A percentile compares a stretch with the other conserved stretches of the same genome.
These are phyloP conservation scores for Lignosus rhinocerotis DNA, from an alignment of 1,284 basidiomycete genomes.

Conservation along the genomic window DNA sequence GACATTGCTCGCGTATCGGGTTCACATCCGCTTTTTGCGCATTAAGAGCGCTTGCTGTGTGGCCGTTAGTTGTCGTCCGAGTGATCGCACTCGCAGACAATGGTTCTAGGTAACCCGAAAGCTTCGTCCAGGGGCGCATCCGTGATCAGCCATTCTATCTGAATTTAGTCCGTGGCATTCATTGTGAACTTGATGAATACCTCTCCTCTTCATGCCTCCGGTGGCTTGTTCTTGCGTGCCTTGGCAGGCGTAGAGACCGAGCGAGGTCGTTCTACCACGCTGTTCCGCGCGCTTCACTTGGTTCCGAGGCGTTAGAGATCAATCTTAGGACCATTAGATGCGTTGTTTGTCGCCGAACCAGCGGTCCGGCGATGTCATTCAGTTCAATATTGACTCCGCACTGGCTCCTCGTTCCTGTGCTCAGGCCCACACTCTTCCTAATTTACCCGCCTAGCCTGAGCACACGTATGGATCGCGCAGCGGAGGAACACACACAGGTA, in stretches of 20 bases:
- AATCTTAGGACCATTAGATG: background rate
- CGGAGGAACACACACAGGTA: background rate
- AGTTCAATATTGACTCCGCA: background rate
- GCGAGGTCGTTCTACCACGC: background rate
- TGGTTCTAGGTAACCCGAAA: background rate
- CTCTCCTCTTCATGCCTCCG: background rate
- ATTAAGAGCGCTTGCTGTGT: no score
- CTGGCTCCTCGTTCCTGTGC: background rate
- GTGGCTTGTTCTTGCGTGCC: background rate
- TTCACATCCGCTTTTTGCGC: no score
- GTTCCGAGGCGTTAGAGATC: background rate
- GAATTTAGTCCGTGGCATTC: background rate
- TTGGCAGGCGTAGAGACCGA: constrained; percentile 3
- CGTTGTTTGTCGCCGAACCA: constrained; percentile 3
- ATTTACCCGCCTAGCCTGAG: background rate
- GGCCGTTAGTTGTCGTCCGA: background rate
- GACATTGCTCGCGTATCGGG: no score
- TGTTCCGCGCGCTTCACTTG: background rate
- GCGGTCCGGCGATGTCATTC: background rate
- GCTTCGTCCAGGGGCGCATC: constrained; percentile 7
- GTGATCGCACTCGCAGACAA: background rate
- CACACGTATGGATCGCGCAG: background rate
- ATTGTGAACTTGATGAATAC: background rate
- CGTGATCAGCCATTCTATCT: constrained; percentile 1
- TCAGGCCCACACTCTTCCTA: background rate